These are phyloP conservation scores for Coemansia biformis DNA, from an alignment of 192 early-diverging fungal species.

Conservation along the genomic window DNA sequence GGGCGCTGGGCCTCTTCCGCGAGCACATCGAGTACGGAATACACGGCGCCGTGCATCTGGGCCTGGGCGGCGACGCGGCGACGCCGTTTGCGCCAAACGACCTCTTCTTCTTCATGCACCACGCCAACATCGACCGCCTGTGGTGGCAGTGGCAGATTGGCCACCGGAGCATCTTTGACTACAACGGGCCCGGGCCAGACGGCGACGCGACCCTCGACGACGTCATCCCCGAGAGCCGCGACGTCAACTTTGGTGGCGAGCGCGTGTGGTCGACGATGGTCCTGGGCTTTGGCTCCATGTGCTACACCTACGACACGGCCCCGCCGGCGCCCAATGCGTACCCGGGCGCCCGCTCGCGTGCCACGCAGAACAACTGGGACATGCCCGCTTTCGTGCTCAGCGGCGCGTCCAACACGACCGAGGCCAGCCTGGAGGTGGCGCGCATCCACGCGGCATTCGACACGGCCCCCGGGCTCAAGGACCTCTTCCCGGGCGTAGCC, in stretches of 20 bases:
- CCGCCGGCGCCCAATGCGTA: slow-evolving; percentile 20
- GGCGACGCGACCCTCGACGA: slow-evolving; percentile 32
- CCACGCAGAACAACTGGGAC: neutral
- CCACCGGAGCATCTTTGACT: slow-evolving; percentile 10
- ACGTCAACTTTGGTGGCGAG: slow-evolving; percentile 20
- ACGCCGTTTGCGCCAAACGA: slow-evolving; percentile 52
- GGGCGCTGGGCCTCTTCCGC: slow-evolving; percentile 23
- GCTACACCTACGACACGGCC: slow-evolving; percentile 42
- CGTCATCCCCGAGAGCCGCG: slow-evolving; percentile 26
- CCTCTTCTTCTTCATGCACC: slow-evolving; percentile 60
- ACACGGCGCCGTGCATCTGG: slow-evolving; percentile 46
- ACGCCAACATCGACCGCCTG: slow-evolving; percentile 57
- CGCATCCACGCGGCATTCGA: slow-evolving; percentile 24
- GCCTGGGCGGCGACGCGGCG: slow-evolving; percentile 47
- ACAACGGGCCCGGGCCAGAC: slow-evolving; percentile 27
- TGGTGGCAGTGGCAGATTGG: slow-evolving; percentile 56
- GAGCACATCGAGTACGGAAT: slow-evolving; percentile 49
- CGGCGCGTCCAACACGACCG: slow-evolving; percentile 24
- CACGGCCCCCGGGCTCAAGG: slow-evolving; percentile 10
- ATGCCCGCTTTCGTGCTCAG: slow-evolving; percentile 9
- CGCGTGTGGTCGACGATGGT: slow-evolving; percentile 36
- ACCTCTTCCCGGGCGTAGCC: slow-evolving; percentile 23
- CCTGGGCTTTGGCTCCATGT: slow-evolving; percentile 31
- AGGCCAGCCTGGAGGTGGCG: slow-evolving; percentile 20
- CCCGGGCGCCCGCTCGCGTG: slow-evolving; percentile 4